phyloP scores from a whole-genome alignment of 192 early-diverging fungal genomes.

The Dimargaris cristalligena region DNA sequence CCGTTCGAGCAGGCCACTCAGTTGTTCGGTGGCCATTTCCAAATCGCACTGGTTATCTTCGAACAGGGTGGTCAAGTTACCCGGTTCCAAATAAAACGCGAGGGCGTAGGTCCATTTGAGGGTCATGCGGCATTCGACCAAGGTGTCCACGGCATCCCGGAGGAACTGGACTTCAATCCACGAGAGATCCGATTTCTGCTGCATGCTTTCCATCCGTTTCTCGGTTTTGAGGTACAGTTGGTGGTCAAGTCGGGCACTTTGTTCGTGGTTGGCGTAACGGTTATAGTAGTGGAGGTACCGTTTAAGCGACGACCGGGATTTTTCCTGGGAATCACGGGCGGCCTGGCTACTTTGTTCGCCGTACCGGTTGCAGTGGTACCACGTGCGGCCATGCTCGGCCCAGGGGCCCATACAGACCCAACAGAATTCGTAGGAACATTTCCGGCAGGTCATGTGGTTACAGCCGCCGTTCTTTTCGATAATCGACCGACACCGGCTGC shows the following conservation, averaged over 20 bases:
- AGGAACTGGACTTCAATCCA: conserved; percentile 99
- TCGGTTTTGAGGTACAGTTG: conserved; percentile 74
- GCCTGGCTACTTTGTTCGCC: conserved; percentile 78
- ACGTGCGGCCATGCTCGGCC: conserved; percentile 87
- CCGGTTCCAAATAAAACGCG: conserved; percentile 77
- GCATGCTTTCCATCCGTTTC: conserved; percentile 93
- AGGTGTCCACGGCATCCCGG: conserved; percentile 73
- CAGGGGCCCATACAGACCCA: conserved; percentile 99
- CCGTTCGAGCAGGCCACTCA: conserved; percentile 82
- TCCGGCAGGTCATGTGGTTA: conserved; percentile 99
- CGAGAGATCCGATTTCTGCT: conserved; percentile 66
- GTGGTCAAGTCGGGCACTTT: conserved; percentile 71
- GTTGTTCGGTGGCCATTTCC: conserved; percentile 92
- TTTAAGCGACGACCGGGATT: conserved; percentile 73
- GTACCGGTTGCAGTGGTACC: conserved; percentile 96
- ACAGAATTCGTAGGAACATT: conserved; percentile 96
- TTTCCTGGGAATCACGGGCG: conserved; percentile 72
- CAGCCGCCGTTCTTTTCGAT: conserved; percentile 99
- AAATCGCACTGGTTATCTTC: conserved; percentile 96
- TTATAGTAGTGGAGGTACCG: conserved; percentile 97
- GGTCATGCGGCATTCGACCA: conserved; percentile 75
- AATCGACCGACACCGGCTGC: conserved; percentile 79
- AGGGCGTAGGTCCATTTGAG: conserved; percentile 97
- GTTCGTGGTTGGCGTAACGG: conserved; percentile 95
- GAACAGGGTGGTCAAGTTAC: conserved; percentile 82